Base-by-base conservation (phyloP, 352 stramenopile genomes). In the Pythium insidiosum region DNA sequence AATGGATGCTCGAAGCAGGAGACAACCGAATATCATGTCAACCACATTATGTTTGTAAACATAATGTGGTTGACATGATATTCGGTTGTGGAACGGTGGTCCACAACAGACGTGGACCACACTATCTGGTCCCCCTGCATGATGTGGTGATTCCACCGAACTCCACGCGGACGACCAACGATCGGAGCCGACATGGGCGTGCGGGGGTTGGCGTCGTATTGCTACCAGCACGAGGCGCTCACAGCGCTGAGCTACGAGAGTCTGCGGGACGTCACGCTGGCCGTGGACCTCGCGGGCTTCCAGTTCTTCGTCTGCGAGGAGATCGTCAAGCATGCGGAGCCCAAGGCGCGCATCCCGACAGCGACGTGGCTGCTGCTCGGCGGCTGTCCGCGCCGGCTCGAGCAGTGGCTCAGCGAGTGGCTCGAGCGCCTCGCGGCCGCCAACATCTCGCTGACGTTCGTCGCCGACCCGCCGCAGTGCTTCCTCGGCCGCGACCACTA, bases 241-340 rank as follows among this genome's bases (percentile, higher is more conserved):
- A 70, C 65, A 38, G 83, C 77, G 7, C 53, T 51, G 9, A 38
- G 52, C 18, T 47, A 50, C 40, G 23, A 33, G 4, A 54, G 76
- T 10, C 62, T 88, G 23, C 50, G 47, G 16, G 73, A 86, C 42
- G 66, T 83, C 38, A 90, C 80, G 24, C 66, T 93, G 4, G 80
- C 76, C 13, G 76, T 93, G 33, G 80, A 93, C 50, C 84, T 88
- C 43, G 72, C 83, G 18, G 79, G 77, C 16, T 90, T 90, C 49
- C 65, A 89, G 23, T 87, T 81, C 46, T 61, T 73, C 41, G 39
- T 83, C 15, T 93, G 78, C 45, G 65, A 90, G 16, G 52, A 73
- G 25, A 37, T 90, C 18, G 74, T 52, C 39, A 29, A 53, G 5
- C 53, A 86, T 6, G 43, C 67, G 42, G 53, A 65, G 37, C 38